Conservation (phyloP, 2,329 filamentous ascomycete species). For the Mariannaea sp. region DNA sequence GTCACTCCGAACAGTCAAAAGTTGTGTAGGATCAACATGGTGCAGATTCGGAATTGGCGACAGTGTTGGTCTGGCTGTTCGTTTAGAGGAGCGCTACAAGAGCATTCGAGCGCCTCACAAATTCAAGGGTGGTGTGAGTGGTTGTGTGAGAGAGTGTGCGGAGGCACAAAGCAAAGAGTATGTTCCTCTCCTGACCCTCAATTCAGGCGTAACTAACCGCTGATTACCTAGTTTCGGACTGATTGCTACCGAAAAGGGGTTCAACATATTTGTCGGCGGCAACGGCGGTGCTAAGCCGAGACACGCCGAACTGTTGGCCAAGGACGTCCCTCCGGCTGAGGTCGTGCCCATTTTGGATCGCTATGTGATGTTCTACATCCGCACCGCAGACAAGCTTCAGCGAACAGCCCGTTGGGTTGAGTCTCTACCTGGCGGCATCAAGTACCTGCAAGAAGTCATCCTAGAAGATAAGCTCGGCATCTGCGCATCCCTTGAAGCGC, state of each 20-base stretch:
- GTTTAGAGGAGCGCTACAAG: slow-evolving; percentile 89
- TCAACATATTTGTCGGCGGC: slow-evolving; percentile 89
- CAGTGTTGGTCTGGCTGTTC: slow-evolving; percentile 87
- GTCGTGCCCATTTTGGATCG: slow-evolving; percentile 84
- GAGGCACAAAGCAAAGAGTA: slow-evolving; percentile 92
- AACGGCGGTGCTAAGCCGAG: slow-evolving; percentile 87
- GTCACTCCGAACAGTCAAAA: slow-evolving; percentile 86
- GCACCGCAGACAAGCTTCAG: slow-evolving; percentile 88
- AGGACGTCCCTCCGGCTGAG: slow-evolving; percentile 82
- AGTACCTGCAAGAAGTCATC: slow-evolving; percentile 81
- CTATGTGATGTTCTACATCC: slow-evolving; percentile 92
- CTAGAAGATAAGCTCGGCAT: slow-evolving; percentile 87
- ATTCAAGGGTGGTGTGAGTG: slow-evolving; percentile 87
- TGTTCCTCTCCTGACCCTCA: slow-evolving; percentile 35
- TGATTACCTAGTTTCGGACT: slow-evolving; percentile 72
- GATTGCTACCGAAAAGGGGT: slow-evolving; percentile 90
- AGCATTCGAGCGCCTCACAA: slow-evolving; percentile 88
- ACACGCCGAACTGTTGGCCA: slow-evolving; percentile 82
- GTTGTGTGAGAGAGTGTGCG: slow-evolving; percentile 90
- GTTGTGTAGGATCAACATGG: slow-evolving; percentile 90
- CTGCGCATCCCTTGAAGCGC: slow-evolving; percentile 78
- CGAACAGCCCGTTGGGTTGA: slow-evolving; percentile 89
- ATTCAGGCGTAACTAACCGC: slow-evolving; percentile 19
- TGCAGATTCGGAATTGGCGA: slow-evolving; percentile 88
- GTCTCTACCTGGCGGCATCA: slow-evolving; percentile 79